Evolutionary conservation across 495 filamentous ascomycete genomes (phyloP), one percentile per base, ranked within the genome.

Genomic region (Penicillium bovifimosum): DNA sequence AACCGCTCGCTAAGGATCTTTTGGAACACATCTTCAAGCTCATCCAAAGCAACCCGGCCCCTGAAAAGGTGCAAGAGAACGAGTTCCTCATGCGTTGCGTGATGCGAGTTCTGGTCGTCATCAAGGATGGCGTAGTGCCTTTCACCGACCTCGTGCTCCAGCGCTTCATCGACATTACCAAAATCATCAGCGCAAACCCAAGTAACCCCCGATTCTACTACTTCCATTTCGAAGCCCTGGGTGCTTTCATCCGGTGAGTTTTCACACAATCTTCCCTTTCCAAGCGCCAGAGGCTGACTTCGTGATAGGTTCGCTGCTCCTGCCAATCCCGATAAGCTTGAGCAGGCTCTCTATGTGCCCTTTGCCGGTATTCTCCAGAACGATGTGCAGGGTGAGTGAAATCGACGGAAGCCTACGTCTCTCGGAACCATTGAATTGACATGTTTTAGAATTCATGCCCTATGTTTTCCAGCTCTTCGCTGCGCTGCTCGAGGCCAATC

Each of bases 201-300:
- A 95, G 90, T 70, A 99, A 99, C 69, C 95, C 95, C 2, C 80
- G 91, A 13, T 99, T 99, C 70, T 96, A 95, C 70, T 96, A 99
- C 71, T 99, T 90, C 69, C 90, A 95, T 65, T 99, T 99, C 51
- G 95, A 99, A 69, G 85, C 87, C 2, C 68, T 97, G 40, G 95
- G 93, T n/a, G 91, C 93, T n/a, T 80, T 99, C 41, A 90, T 97
- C 50, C 78, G 85, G 81, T 90, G 61, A 34, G 61, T 50, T 16
- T 29, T 11, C 5, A 24, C n/a, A 5, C 24, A 3, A 6, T 6
- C 8, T 10, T 24, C 29, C 0, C 6, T 14, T 13, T n/a, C 29
- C 4, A n/a, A n/a, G 28, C 10, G 8, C 26, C 26, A 36, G 2
- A 35, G 11, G 29, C 58, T 60, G 2, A 60, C 41, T 10, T 32